Conservation (phyloP, 345 rosid species). For the Brassica rapa region DNA sequence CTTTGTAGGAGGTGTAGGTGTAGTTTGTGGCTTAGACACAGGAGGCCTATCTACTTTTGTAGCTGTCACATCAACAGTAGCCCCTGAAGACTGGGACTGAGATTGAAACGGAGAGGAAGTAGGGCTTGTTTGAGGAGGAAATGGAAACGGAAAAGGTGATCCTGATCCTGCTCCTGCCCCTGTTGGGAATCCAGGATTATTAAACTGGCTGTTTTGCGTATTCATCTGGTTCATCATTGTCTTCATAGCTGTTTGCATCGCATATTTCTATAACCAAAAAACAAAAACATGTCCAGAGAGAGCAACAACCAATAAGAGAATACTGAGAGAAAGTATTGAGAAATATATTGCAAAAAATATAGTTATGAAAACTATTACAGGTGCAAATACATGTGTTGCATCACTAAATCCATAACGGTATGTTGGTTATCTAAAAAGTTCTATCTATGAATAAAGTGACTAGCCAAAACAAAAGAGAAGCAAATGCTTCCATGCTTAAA, state of each 20-base stretch:
- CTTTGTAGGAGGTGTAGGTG: conserved; percentile 50
- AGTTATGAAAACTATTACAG: not conserved
- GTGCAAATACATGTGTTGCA: not conserved
- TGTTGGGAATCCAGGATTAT: conserved; percentile 53
- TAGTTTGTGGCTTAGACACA: conserved; percentile 35
- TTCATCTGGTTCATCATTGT: conserved; percentile 86
- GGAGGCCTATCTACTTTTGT: conserved; percentile 66
- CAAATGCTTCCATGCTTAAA: not conserved
- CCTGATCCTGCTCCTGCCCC: conserved; percentile 36
- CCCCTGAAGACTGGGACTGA: conserved; percentile 52
- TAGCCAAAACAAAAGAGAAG: no score
- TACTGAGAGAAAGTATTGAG: not conserved
- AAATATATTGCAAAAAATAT: not conserved
- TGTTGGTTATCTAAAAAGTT: no score
- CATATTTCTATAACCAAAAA: conserved; percentile 63
- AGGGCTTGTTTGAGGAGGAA: conserved; percentile 54
- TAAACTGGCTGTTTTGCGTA: conserved; percentile 63
- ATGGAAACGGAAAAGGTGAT: conserved; percentile 70
- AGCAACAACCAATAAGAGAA: not conserved
- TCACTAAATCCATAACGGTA: conserved; percentile 9
- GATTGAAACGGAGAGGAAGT: conserved; percentile 43
- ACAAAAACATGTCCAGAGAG: not conserved
- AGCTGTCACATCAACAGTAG: conserved; percentile 69
- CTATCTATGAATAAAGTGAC: no score
- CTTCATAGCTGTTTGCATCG: conserved; percentile 94